Base-by-base conservation (phyloP, 2,329 filamentous ascomycete genomes). In the Pseudocercospora crystallina region DNA sequence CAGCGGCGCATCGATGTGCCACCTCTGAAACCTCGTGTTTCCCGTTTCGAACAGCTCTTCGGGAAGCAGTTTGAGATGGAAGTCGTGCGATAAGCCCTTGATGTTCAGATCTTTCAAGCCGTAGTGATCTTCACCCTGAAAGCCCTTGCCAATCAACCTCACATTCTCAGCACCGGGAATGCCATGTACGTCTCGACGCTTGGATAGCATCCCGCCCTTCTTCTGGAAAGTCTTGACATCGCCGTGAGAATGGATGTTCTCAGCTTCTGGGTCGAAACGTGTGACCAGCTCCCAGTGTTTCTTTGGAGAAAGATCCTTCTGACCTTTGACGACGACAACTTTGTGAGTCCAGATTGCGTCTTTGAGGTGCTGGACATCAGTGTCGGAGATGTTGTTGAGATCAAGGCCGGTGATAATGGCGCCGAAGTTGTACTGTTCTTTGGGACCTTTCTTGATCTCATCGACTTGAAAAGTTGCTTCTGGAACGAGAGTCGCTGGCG, bases 1-100 rank as follows among this genome's bases (percentile, higher is more conserved):
- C 8, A 89, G 73, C 1, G 86, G 86, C 3, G 86, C 86, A 63
- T 89, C 86, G 44, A 90, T 89, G 65, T 89, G 86, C 86, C 86
- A 89, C 49, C 86, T 76, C 70, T 87, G 89, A 71, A 88, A 82
- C 3, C 79, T 70, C 0, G 79, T 81, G 58, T 73, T 75, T 13
- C 76, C 73, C 5, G 78, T 66, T 53, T 82, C 78, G n/a, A 76
- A 76, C 4, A 81, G 74, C 11, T 75, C 73, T 1, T 84, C 70
- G 0, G 85, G 79, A 53, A 90, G 80, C n/a, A 71, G 65, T 2
- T 81, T 81, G 40, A 80, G 79, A 66, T 90, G 87, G 69, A 90
- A 90, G 1, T 56, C 53, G 30, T 49, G 40, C 10, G 53, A 52
- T 2, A 56, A 44, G 2, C 49, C 58, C 20, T 58, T 56, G 55